Conservation (phyloP, 1,139 yeast species). For the Geotrichum reessii region DNA sequence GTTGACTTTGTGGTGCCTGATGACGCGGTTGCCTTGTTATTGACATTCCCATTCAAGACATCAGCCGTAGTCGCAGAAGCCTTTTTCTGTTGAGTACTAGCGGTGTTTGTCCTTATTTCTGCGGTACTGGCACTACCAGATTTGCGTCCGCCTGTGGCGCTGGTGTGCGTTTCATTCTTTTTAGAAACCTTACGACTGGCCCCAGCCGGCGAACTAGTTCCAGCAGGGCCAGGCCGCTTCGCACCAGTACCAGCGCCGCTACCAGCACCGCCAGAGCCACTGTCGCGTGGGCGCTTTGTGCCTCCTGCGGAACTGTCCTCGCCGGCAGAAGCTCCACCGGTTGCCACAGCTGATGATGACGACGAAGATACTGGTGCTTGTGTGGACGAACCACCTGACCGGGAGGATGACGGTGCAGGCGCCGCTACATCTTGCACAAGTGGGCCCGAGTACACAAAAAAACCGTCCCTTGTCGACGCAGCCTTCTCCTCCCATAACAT, state of each 20-base stretch:
- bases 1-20: neutral
- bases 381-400: neutral
- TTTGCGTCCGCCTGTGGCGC: constrained; percentile 7
- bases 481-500: constrained; percentile 89
- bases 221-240: neutral
- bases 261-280: constrained; percentile 4
- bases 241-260: constrained; percentile 14
- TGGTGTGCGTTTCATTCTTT: constrained; percentile 12
- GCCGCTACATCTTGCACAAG: constrained; percentile 48
- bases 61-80: neutral
- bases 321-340: constrained; percentile 18
- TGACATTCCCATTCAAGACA: neutral
- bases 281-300: constrained; percentile 13
- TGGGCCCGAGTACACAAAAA: constrained; percentile 94
- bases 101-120: neutral
- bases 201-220: neutral
- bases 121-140: neutral
- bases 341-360: neutral
- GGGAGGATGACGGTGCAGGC: neutral
- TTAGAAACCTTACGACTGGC: constrained; percentile 12
- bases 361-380: neutral
- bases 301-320: constrained; percentile 28
- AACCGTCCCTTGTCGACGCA: constrained; percentile 90
- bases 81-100: neutral
- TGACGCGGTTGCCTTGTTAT: neutral